Base-by-base conservation (phyloP, 2,329 filamentous ascomycete genomes). In the Penicillium occitanis region DNA sequence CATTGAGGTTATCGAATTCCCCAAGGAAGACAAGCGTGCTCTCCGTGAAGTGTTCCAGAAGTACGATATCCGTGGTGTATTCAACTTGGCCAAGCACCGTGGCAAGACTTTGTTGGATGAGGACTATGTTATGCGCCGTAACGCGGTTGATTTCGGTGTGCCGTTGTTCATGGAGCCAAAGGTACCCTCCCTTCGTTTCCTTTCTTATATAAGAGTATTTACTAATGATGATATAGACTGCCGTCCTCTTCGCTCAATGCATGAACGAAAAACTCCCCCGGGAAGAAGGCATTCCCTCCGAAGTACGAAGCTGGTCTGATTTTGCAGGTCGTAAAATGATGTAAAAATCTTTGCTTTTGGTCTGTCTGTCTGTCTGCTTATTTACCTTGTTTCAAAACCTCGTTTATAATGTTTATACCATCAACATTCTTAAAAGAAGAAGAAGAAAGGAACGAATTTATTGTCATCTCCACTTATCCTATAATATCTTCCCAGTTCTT, bases 101-200 rank as follows among this genome's bases (percentile, higher is more conserved):
- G 95, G 89, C 68, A 93, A 91, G 85, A 94, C 91, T 44, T 84
- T 92, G 68, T 83, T 91, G 68, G 95, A 99, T 76, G 92, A 96
- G 75, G 93, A 99, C 83, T 99, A 99, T 75, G 93, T 99, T 66
- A 98, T 98, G 94, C 88, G 95, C 75, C 88, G 95, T 77, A 99
- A 99, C 76, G 95, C 95, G 33, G 95, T 99, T 65, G 95, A 99
- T 82, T 99, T 99, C 79, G 94, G 94, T 72, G 93, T 98, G 37
- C 95, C 95, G 59, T 85, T 99, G 65, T 98, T 99, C 80, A 97
- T 97, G 93, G 94, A 98, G 84, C 92, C 93, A 64, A 94, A 95
- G 90, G 93, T 96, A 83, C 87, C 7, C 10, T 7, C n/a, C 17
- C 1, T 13, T 11, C n/a, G 3, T 2, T 11, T 37, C 11, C 22